These are phyloP conservation scores for Rhododendron kiyosumense DNA, from an alignment of 148 eudicot species.

Conservation along the genomic window DNA sequence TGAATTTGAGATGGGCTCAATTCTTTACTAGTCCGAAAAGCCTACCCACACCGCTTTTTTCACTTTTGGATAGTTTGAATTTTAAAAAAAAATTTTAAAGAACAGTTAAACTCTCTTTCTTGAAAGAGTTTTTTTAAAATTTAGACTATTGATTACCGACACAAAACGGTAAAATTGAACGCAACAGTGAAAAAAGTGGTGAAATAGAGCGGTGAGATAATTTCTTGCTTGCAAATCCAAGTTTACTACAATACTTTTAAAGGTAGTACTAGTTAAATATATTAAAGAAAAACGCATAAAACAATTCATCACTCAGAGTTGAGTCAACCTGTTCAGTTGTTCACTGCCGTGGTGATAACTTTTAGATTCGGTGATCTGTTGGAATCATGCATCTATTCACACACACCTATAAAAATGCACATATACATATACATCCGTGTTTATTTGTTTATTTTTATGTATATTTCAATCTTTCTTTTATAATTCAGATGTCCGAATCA, in stretches of 20 bases:
- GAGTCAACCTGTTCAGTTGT: neutral
- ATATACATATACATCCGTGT: neutral
- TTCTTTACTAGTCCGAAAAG: neutral
- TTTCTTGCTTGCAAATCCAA: no score
- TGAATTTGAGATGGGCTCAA: neutral
- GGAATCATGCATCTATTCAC: neutral
- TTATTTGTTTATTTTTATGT: no score
- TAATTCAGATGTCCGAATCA: no score
- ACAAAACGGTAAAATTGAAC: fast-evolving
- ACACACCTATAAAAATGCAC: neutral
- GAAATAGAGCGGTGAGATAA: no score
- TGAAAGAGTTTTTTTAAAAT: no score
- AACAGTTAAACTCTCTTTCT: no score
- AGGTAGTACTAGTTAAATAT: no score
- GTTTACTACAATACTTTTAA: no score
- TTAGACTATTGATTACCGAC: fast-evolving
- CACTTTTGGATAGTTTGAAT: fast-evolving
- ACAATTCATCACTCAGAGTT: neutral
- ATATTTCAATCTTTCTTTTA: no score
- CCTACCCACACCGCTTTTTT: no score
- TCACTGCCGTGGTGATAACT: neutral
- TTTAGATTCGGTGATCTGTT: neutral
- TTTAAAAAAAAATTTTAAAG: fast-evolving
- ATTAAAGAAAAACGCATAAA: no score
- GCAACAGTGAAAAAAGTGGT: no score